Base-by-base conservation (phyloP, 2,329 filamentous ascomycete genomes). In the Fusarium avenaceum region DNA sequence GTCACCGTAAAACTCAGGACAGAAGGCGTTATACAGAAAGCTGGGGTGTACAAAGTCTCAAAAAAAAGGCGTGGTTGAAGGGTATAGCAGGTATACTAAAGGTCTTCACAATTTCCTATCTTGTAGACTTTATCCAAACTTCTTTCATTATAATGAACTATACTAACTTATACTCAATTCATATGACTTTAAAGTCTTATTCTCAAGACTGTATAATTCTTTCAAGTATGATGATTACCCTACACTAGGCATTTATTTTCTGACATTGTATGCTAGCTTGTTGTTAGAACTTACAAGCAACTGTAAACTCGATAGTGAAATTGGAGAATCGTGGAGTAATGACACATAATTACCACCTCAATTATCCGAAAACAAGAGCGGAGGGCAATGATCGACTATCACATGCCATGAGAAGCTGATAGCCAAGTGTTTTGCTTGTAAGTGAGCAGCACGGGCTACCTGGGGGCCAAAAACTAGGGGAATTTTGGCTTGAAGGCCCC, bases 1-100 rank as follows among this genome's bases (percentile, higher is more conserved):
- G 96, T 95, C 10, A 92, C 88, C 0, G 91, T 92, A 57, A 97
- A 91, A 10, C 96, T 96, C 77, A 99, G 99, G 1, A 98, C 90
- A 4, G 96, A 95, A 0, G 96, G 96, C 22, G 22, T 22, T 22
- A 22, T 22, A 22, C 22, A 4, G 22, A 22, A 4, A 22, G 22
- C 22, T 6, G 22, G 22, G 22, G 22, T 1, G 22, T 22, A 22
- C 22, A 22, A 22, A 6, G 22, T 22, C 22, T 22, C 22, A 22
- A 22, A 22, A 22, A 22, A 22, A 22, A 4, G 22, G 92, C 50
- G 99, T 86, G 0, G 96, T 92, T 43, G 94, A 92, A 0, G 98
- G 85, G 70, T 97, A 28, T 10, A 28, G 10, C 26, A 28, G 26
- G 26, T 9, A 9, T 28, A 9, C 26, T 2, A 28, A 28, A 19